A percentile compares a stretch with the other conserved stretches of the same genome.
Conservation (phyloP, 2,329 filamentous ascomycete genomes). For the Pseudogymnoascus sp. region DNA sequence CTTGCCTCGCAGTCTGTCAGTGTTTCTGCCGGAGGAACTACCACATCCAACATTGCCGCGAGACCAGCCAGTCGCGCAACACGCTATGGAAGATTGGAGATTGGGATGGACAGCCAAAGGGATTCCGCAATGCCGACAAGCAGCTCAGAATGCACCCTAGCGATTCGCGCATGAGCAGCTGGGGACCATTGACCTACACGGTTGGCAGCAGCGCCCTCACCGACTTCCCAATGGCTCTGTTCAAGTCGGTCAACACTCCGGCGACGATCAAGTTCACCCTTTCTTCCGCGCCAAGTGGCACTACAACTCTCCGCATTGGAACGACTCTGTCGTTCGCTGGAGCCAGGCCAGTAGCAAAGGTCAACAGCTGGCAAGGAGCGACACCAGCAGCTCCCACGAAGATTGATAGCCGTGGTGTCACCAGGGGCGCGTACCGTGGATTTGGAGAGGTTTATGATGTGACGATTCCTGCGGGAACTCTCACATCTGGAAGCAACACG, state of each 20-base stretch:
- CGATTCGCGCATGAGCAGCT: slow-evolving; percentile 56
- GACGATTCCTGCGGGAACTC: slow-evolving; percentile 50
- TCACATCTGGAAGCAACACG: slow-evolving; percentile 56
- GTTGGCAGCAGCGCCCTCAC: slow-evolving; percentile 46
- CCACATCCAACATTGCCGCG: slow-evolving; percentile 46
- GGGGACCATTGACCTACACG: slow-evolving; percentile 55
- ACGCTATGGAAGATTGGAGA: slow-evolving; percentile 59
- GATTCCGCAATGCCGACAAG: slow-evolving; percentile 61
- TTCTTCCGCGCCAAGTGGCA: slow-evolving; percentile 40
- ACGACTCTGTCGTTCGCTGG: slow-evolving; percentile 58
- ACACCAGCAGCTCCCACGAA: slow-evolving; percentile 51
- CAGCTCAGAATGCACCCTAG: slow-evolving; percentile 63
- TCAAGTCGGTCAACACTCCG: slow-evolving; percentile 53
- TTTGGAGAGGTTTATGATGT: slow-evolving; percentile 59
- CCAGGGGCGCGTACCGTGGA: slow-evolving; percentile 58
- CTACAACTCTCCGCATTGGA: slow-evolving; percentile 56
- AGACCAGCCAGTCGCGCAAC: slow-evolving; percentile 39
- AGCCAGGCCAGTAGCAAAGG: slow-evolving; percentile 48
- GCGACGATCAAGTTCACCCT: slow-evolving; percentile 56
- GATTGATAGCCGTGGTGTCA: slow-evolving; percentile 59
- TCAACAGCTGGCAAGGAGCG: slow-evolving; percentile 48
- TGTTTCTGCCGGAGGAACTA: slow-evolving; percentile 44
- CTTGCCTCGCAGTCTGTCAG: slow-evolving; percentile 44
- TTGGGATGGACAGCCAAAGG: slow-evolving; percentile 57
- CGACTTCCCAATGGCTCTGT: slow-evolving; percentile 61